These are phyloP conservation scores for Andalucia godoyi DNA, from an alignment of 78 protist genomes.

Conservation along the genomic window DNA sequence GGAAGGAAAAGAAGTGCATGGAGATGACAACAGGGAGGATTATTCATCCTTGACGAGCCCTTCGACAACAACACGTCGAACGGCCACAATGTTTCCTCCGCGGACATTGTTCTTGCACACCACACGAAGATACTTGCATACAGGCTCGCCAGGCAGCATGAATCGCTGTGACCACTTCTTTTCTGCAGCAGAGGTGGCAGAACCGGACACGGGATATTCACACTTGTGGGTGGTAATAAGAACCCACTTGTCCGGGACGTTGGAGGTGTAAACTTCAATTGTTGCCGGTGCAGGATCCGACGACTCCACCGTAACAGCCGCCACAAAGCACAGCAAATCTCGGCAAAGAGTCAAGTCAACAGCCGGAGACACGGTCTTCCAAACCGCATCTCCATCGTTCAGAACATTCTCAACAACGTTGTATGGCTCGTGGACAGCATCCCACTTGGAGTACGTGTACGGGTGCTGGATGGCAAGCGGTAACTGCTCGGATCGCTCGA, in stretches of 20 bases:
- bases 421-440: conserved; percentile 12
- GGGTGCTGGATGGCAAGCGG: not conserved
- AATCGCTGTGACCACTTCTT: not conserved
- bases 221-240: not conserved
- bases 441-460: conserved; percentile 11
- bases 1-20: too few relatives aligned
- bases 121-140: not conserved
- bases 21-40: not conserved
- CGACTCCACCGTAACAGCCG: not conserved
- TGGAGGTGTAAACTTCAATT: not conserved
- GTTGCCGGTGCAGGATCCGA: conserved; percentile 2
- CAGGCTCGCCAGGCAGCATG: conserved; percentile 12
- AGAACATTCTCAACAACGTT: conserved; percentile 8
- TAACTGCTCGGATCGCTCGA: not conserved
- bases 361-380: conserved; percentile 5
- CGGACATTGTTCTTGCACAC: not conserved
- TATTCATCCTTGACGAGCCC: conserved; percentile 4
- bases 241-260: conserved; percentile 4
- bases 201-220: too few relatives aligned
- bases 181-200: too few relatives aligned
- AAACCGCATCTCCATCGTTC: not conserved
- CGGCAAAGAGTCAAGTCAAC: conserved; percentile 6
- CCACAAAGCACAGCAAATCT: not conserved
- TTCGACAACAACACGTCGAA: not conserved
- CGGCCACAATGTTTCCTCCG: conserved; percentile 17